A percentile compares a stretch with the other conserved stretches of the same genome.
Evolutionary conservation across 192 early-diverging fungal genomes (phyloP).

Genomic region (Coemansia sp.): DNA sequence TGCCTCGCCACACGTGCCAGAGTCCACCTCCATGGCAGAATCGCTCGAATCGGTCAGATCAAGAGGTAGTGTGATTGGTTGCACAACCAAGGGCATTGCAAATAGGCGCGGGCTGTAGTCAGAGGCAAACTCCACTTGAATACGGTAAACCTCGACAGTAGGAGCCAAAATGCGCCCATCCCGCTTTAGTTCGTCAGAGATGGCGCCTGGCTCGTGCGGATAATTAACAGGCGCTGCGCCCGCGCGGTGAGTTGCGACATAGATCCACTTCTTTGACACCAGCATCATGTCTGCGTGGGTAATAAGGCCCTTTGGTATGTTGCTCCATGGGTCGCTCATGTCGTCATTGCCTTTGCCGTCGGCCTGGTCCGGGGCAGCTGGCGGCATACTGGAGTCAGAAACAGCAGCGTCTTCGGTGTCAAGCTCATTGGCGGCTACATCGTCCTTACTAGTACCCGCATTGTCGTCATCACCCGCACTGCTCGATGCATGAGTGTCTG

Average conservation of each 20-base stretch:
- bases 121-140: conserved; percentile 53
- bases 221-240: conserved; percentile 32
- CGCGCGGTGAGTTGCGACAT: conserved; percentile 40
- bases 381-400: background rate
- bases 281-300: conserved; percentile 55
- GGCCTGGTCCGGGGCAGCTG: conserved; percentile 12
- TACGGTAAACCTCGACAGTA: conserved; percentile 45
- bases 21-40: conserved; percentile 14
- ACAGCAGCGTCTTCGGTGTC: background rate
- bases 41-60: conserved; percentile 9
- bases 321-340: conserved; percentile 40
- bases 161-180: conserved; percentile 35
- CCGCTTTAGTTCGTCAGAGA: conserved; percentile 25
- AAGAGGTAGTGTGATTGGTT: conserved; percentile 32
- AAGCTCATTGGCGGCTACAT: background rate
- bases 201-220: conserved; percentile 44
- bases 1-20: background rate
- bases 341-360: background rate
- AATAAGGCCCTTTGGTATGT: conserved; percentile 45
- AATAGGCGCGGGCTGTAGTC: conserved; percentile 53
- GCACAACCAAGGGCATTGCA: conserved; percentile 48
- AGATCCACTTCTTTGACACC: conserved; percentile 54
- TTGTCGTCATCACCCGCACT: background rate
- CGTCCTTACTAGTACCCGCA: background rate
- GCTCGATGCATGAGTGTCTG: background rate